Evolutionary conservation across 2,329 filamentous ascomycete genomes (phyloP), one percentile per base, ranked within the genome.

Genomic region (Verticillium zaregamsianum): DNA sequence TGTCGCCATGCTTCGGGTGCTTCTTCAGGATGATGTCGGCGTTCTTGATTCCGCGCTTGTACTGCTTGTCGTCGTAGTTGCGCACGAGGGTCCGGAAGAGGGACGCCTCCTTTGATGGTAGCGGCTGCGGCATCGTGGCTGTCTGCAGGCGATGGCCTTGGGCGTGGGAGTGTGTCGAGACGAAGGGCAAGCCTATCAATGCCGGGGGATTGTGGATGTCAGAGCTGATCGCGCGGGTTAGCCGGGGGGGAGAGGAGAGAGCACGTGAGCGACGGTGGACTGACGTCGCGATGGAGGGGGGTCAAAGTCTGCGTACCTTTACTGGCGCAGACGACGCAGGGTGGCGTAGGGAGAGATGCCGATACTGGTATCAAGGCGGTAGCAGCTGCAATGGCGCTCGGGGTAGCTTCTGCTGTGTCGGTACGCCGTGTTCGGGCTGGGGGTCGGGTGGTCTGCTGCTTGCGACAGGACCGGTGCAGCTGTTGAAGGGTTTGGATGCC

Each of bases 41-140:
- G 56, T 91, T 89, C 80, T 98, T 99, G 73, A 99, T 83, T 74
- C 94, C 94, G 65, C 83, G 80, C 80, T 98, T 99, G 82, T 98
- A 97, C 73, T 98, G 94, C 79, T 99, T 99, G 74, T 93, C 90
- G 79, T 99, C 95, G 82, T 98, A 99, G 78, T 92, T 89, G 75
- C 94, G 93, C 72, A 99, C 92, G 67, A 99, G 89, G 74, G 93
- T 92, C 66, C 93, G 90, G 79, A 99, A 99, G 80, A 97, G 89
- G 75, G 93, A 89, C 70, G 88, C 88, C 84, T 99, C 95, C 81
- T 98, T 98, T 72, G 92, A 88, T 72, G 84, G 87, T 64, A 93
- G 82, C 72, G 84, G 84, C 77, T 92, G 89, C 68, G 89, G 87
- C 89, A 91, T 91, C 68, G 32, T 54, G 58, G 20, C 11, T 11